phyloP scores from a whole-genome alignment of 2,329 filamentous ascomycete species.

The Exophiala mesophila region DNA sequence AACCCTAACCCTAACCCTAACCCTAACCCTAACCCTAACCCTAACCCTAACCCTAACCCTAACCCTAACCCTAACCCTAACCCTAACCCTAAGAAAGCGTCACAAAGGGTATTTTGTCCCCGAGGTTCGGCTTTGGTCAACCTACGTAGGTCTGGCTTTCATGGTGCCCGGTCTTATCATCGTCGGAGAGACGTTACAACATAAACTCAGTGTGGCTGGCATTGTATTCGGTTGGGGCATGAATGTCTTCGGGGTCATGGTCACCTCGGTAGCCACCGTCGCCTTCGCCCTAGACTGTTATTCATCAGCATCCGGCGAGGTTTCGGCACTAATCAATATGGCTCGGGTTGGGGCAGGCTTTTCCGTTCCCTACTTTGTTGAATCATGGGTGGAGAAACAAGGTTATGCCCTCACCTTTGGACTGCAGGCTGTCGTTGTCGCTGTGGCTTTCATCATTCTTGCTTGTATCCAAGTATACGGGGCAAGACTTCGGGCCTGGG shows the following conservation, averaged over 20 bases:
- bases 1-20: no score
- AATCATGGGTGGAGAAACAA: conserved; percentile 42
- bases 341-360: conserved; percentile 32
- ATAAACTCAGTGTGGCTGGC: not conserved
- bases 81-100: not conserved
- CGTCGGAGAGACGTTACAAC: no score
- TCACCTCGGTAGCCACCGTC: conserved; percentile 40
- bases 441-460: conserved; percentile 33
- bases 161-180: no score
- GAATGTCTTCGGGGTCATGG: conserved; percentile 34
- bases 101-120: not conserved
- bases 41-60: not conserved
- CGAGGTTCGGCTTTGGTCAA: not conserved
- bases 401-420: conserved; percentile 45
- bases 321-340: conserved; percentile 49
- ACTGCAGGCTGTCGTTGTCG: conserved; percentile 41
- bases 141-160: no score
- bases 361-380: conserved; percentile 43
- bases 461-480: conserved; percentile 36
- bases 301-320: conserved; percentile 50
- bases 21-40: not conserved
- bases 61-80: not conserved
- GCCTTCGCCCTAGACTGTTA: conserved; percentile 52
- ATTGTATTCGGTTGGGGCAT: conserved; percentile 48
- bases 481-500: conserved; percentile 34